A percentile compares a stretch with the other conserved stretches of the same genome.
phyloP scores from a whole-genome alignment of 1,284 basidiomycete species.

The Ustilago esculenta region DNA sequence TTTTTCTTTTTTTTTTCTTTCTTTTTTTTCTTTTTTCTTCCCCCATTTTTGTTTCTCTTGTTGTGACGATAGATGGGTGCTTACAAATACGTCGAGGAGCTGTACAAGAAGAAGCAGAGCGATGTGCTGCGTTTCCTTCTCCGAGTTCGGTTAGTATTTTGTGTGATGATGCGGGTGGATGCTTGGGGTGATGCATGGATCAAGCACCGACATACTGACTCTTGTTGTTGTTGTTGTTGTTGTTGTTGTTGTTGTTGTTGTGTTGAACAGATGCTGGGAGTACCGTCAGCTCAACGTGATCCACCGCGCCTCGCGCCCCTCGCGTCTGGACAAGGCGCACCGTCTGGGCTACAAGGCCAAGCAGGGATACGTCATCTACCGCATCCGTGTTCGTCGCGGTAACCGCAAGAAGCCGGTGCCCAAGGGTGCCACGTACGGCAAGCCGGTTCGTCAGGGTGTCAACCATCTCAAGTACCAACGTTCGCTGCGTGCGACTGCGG shows the following conservation, averaged over 20 bases:
- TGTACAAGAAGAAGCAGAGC: slow-evolving; percentile 80
- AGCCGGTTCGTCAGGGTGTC: slow-evolving; percentile 99
- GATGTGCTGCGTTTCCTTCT: slow-evolving; percentile 98
- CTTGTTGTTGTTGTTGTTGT: too few relatives aligned
- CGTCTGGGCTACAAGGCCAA: slow-evolving; percentile 99
- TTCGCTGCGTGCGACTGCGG: slow-evolving; percentile 88
- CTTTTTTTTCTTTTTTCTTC: slow-evolving; percentile 4
- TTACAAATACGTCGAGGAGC: slow-evolving; percentile 97
- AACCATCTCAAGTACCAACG: slow-evolving; percentile 99
- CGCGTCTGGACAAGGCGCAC: slow-evolving; percentile 98
- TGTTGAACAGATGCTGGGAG: slow-evolving; percentile 96
- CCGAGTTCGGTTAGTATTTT: slow-evolving; percentile 85
- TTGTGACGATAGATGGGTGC: slow-evolving; percentile 71
- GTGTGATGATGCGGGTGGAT: too few relatives aligned
- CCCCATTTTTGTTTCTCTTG: background rate
- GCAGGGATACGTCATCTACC: slow-evolving; percentile 99
- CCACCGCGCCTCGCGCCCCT: slow-evolving; percentile 96
- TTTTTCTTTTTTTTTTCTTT: background rate
- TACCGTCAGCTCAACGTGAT: slow-evolving; percentile 88
- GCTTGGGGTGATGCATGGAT: too few relatives aligned
- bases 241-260: too few relatives aligned
- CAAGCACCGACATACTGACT: too few relatives aligned
- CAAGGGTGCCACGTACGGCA: slow-evolving; percentile 97
- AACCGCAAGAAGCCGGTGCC: slow-evolving; percentile 99
- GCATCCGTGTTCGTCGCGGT: slow-evolving; percentile 94